These are phyloP conservation scores for Saccharomycopsis javanensis DNA, from an alignment of 805 yeast genomes.

Conservation along the genomic window DNA sequence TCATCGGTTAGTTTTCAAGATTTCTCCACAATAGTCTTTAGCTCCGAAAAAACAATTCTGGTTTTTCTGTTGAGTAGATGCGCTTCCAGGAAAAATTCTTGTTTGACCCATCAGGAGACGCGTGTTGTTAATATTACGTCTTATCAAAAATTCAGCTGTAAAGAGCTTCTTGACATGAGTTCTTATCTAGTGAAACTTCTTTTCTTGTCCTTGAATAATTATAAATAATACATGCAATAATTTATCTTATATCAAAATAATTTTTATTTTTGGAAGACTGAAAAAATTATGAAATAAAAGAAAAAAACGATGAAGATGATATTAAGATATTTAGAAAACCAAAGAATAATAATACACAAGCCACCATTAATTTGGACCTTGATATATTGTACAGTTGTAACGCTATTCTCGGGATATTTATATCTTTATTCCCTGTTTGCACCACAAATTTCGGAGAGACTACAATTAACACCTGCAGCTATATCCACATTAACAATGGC, in stretches of 20 bases:
- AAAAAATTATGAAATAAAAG: neutral
- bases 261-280: too few species aligned
- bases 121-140: too few species aligned
- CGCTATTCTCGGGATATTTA: slow-evolving; percentile 67
- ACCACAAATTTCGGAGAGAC: slow-evolving; percentile 53
- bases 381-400: slow-evolving; percentile 31
- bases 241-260: too few species aligned
- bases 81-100: too few species aligned
- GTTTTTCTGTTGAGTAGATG: too few species aligned
- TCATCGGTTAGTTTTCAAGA: neutral
- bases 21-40: too few species aligned
- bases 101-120: too few species aligned
- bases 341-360: neutral
- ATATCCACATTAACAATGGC: slow-evolving; percentile 59
- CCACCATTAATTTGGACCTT: slow-evolving; percentile 8
- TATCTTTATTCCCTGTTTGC: slow-evolving; percentile 68
- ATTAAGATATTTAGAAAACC: neutral
- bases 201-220: too few species aligned
- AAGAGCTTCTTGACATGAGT: too few species aligned
- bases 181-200: too few species aligned
- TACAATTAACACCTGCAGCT: slow-evolving; percentile 48
- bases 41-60: neutral
- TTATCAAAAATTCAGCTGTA: too few species aligned
- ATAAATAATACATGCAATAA: too few species aligned
- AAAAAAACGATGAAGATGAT: neutral